phyloP scores from a whole-genome alignment of 176 grass and related monocot species.

The Aegilops longissima region DNA sequence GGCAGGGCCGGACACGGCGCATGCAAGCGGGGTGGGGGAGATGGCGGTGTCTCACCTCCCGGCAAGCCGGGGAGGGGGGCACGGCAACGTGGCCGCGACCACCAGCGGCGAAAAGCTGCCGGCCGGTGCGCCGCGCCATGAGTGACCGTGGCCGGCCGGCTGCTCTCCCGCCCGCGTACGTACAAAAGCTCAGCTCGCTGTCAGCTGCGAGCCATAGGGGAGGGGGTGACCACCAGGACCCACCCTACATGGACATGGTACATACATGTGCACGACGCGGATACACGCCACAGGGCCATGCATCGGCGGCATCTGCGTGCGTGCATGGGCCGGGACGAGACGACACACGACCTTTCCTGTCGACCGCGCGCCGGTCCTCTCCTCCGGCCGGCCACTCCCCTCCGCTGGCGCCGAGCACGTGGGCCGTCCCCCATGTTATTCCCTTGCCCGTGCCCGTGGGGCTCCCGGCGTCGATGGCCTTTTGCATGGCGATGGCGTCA shows the following conservation, averaged over 20 bases:
- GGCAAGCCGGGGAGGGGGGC: not conserved
- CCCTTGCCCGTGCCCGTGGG: not conserved
- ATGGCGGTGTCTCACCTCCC: conserved; percentile 14
- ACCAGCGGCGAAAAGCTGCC: conserved; percentile 23
- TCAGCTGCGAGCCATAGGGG: not conserved
- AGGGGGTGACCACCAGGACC: not conserved
- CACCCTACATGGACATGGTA: not conserved
- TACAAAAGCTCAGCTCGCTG: not conserved
- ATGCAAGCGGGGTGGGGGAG: not conserved
- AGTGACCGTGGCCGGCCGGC: not conserved
- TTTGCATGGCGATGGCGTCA: not conserved
- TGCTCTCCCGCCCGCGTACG: not conserved
- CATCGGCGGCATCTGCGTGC: not conserved
- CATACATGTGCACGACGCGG: not conserved
- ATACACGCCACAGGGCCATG: not conserved
- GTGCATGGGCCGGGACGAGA: not conserved
- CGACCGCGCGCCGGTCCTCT: not conserved
- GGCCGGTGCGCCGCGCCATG: not conserved
- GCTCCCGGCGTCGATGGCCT: not conserved
- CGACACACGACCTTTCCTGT: conserved; percentile 4
- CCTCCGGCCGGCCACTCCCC: conserved; percentile 3
- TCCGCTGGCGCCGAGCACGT: not conserved
- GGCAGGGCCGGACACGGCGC: not conserved
- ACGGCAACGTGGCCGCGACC: conserved; percentile 31
- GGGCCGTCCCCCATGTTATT: not conserved